Base-by-base conservation (phyloP, 352 stramenopile genomes). In the Globisporangium paroecandrum region DNA sequence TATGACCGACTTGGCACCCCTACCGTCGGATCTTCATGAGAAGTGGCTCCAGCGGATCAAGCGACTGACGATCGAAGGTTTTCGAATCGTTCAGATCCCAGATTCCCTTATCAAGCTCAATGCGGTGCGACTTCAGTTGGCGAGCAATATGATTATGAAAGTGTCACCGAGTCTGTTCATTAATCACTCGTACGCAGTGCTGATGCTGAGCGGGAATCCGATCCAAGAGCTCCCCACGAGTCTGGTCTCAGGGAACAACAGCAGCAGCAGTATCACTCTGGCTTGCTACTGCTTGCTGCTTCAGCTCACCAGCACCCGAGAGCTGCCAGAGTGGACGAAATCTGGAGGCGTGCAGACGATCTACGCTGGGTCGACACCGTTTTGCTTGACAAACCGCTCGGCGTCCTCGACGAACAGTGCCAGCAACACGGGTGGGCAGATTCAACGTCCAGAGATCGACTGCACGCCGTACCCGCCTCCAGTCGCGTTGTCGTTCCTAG, bases 151-250 rank as follows among this genome's bases (percentile, higher is more conserved):
- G 27, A 59, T 59, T 22, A 18, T 10, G 15, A 8, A 59, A 43
- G 27, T 59, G 0, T 27, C 27, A 41, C 5, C 54, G 15, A 43
- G 54, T 24, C 18, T 43, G 25, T 59, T 59, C 20, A 7, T 38
- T 10, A 54, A 38, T 20, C 58, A 25, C 36, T 53, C 36, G 10
- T 63, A 63, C 58, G 34, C 2, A 1, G 8, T 20, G 1, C 36
- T 63, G 7, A 63, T 54, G 58, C 36, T 63, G 22, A 63, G 58
- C 36, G 58, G 58, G 2, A 54, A 38, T 22, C 58, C 22, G 13
- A 41, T 63, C 13, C 36, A 24, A 2, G 58, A 53, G 6, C 18
- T 63, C 4, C 36, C 58, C 36, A 41, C 13, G 58, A 54, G 22
- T 38, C 27, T 59, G 18, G 27, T 29, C 2, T 43, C 10, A 9